phyloP scores from a whole-genome alignment of 78 protist genomes.

The Dictyostelium purpureum region DNA sequence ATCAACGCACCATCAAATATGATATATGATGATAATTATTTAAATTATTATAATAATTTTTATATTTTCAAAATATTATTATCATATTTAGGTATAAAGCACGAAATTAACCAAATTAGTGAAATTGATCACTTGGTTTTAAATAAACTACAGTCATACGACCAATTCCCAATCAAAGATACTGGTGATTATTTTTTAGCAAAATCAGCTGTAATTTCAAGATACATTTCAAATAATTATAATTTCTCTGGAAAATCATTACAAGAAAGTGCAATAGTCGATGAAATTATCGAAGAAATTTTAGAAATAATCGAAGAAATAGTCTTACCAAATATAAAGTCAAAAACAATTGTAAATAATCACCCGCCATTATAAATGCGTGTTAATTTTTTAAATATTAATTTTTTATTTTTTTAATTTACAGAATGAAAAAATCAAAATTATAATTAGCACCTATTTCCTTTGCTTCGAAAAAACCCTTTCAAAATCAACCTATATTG shows the following conservation, averaged over 20 bases:
- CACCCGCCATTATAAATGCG: background rate
- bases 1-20: too few relatives aligned
- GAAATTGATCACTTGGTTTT: background rate
- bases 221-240: conserved; percentile 12
- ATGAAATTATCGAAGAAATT: background rate
- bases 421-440: background rate
- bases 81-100: background rate
- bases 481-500: background rate
- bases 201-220: background rate
- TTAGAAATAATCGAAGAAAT: background rate
- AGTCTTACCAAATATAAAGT: background rate
- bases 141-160: background rate
- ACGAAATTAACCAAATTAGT: background rate
- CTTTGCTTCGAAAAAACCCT: background rate
- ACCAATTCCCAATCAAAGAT: conserved; percentile 8
- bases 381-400: too few relatives aligned
- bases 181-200: conserved; percentile 17
- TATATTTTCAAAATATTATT: background rate
- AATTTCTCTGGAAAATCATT: background rate
- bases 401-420: background rate
- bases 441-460: background rate
- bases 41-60: background rate
- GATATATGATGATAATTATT: background rate
- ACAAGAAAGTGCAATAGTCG: background rate
- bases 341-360: background rate